Percentiles rank a stretch among this genome's conserved stretches.
phyloP scores from a whole-genome alignment of 2,329 filamentous ascomycete species.

The Exophiala oligosperma region DNA sequence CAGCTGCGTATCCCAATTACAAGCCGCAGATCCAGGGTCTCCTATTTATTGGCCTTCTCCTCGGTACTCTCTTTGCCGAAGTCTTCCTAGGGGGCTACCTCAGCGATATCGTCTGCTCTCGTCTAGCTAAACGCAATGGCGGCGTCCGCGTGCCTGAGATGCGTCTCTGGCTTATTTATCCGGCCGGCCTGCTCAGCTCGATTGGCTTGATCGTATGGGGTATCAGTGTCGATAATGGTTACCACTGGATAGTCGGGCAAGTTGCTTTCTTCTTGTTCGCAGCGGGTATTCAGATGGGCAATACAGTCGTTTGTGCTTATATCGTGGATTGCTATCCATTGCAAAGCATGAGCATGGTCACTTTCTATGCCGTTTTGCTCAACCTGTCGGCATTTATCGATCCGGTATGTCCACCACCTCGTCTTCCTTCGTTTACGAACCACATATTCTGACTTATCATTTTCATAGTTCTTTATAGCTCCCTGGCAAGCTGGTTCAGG shows the following conservation, averaged over 20 bases:
- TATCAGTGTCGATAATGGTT: conserved; percentile 52
- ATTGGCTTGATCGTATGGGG: conserved; percentile 58
- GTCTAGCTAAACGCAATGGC: conserved; percentile 45
- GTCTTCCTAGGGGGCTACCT: conserved; percentile 54
- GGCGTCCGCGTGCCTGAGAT: conserved; percentile 52
- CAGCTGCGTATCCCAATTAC: conserved; percentile 53
- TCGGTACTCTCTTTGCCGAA: conserved; percentile 55
- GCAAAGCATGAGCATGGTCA: conserved; percentile 56
- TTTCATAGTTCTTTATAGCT: conserved; percentile 50
- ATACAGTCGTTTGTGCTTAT: conserved; percentile 54
- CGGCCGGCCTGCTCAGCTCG: conserved; percentile 50
- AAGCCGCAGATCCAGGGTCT: conserved; percentile 53
- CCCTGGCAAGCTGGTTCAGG: conserved; percentile 48
- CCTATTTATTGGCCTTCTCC: conserved; percentile 54
- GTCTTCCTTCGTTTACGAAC: not conserved
- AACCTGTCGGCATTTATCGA: conserved; percentile 52
- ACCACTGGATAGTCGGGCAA: conserved; percentile 60
- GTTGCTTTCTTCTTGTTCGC: conserved; percentile 57
- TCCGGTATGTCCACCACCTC: conserved; percentile 34
- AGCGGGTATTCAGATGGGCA: conserved; percentile 58
- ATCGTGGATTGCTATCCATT: conserved; percentile 58
- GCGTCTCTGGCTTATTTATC: conserved; percentile 58
- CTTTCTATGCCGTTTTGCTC: conserved; percentile 56
- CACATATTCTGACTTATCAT: not conserved
- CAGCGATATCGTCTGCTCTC: conserved; percentile 53